Evolutionary conservation across 352 stramenopile genomes (phyloP).

Genomic region (Phytophthora citrophthora): DNA sequence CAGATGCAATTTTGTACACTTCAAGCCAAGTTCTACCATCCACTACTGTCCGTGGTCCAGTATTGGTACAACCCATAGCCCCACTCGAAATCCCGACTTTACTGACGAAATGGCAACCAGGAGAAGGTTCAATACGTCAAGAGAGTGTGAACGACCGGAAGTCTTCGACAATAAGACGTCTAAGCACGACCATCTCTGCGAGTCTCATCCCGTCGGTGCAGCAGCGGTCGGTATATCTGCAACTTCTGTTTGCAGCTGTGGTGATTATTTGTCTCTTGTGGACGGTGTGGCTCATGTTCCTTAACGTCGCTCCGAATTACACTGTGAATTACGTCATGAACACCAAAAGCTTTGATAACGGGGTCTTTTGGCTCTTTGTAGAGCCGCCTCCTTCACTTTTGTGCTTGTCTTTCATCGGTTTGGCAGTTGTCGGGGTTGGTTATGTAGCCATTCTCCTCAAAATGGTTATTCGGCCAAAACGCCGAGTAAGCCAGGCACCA

Average conservation of each 20-base stretch:
- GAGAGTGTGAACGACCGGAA: not conserved
- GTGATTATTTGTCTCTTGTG: slow-evolving; percentile 27
- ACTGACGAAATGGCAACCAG: slow-evolving; percentile 12
- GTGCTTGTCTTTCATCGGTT: slow-evolving; percentile 10
- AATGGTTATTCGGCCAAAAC: slow-evolving; percentile 15
- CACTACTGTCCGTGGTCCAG: not conserved
- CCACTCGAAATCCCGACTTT: slow-evolving; percentile 2
- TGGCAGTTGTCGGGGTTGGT: slow-evolving; percentile 18
- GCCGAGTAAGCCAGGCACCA: slow-evolving; percentile 5
- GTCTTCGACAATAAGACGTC: slow-evolving; percentile 8
- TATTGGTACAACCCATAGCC: slow-evolving; percentile 1
- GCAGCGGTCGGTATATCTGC: slow-evolving; percentile 7
- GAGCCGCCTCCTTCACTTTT: slow-evolving; percentile 18
- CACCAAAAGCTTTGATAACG: slow-evolving; percentile 34
- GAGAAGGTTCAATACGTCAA: not conserved
- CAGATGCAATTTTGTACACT: slow-evolving; percentile 3
- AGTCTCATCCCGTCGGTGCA: slow-evolving; percentile 5
- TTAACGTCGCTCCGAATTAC: slow-evolving; percentile 31
- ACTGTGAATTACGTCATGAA: slow-evolving; percentile 41
- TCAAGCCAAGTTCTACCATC: slow-evolving; percentile 3
- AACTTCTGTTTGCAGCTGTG: slow-evolving; percentile 16
- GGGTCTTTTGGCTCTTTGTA: slow-evolving; percentile 42
- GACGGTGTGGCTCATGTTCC: slow-evolving; percentile 30
- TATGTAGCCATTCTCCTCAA: slow-evolving; percentile 22
- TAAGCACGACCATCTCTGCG: slow-evolving; percentile 1